Base-by-base conservation (phyloP, 495 filamentous ascomycete species). In the Hypomontagnella monticulosa region DNA sequence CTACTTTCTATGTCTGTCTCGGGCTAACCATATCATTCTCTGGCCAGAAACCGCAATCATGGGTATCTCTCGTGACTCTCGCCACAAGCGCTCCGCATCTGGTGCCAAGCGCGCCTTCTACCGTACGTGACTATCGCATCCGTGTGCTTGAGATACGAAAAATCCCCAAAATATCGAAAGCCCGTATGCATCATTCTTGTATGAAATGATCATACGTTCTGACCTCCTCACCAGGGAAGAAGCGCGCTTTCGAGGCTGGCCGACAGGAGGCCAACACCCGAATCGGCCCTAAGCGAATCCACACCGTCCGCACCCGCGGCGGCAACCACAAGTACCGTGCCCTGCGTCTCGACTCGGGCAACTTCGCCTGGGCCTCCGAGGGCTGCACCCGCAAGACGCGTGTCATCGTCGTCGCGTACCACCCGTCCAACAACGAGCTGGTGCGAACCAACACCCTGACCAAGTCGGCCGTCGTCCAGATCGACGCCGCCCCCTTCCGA, bases 371-470 rank as follows among this genome's bases (percentile, higher is more conserved):
- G 95, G 95, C 91, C 72, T 97, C 93, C 71, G 95, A 99, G 88
- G 92, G 93, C 73, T 82, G 94, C 81, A 88, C 93, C 84, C 93
- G 93, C 87, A 99, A 99, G 88, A 90, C 90, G 81, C 96, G 95
- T 87, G 92, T 99, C 76, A 97, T 99, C 80, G 92, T 83, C 73
- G 96, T 98, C 82, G 90, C 89, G 75, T 99, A 89, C 89, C 95
- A 99, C 82, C 96, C 95, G 52, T 98, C 95, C 78, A 99, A 99
- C 92, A 99, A 99, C 90, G 95, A 99, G 83, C 87, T 99, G 73
- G 92, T 99, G 85, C 96, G 95, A 76, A 99, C 95, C 80, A 99
- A 99, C 88, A 97, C 95, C 84, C 86, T 99, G 78, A 99, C 95
- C 85, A 96, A 93, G 85, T 91, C 93, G 71, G 93, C 95, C 82